Base-by-base conservation (phyloP, 139 green algal species). In the Trebouxia sp. region DNA sequence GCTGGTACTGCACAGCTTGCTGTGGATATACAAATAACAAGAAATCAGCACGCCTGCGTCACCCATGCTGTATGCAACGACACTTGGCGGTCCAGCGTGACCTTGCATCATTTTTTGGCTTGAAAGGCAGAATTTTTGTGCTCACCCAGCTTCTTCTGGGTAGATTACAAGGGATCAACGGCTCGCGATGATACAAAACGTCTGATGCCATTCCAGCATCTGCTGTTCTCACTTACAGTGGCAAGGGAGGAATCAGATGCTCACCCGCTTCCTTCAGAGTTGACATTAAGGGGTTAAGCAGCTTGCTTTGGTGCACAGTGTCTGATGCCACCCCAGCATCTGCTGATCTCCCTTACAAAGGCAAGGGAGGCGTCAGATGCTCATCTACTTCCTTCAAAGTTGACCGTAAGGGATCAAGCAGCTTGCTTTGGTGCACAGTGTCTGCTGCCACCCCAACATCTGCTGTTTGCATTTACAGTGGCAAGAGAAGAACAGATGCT, bases 371-470 rank as follows among this genome's bases (percentile, higher is more conserved):
- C n/a, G n/a, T n/a, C n/a, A n/a, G 12, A 45, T 39, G 7, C 79
- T 62, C 43, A 85, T 74, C 81, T 47, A 88, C 51, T 0, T 56
- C 28, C n/a, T 43, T 26, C 41, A 90, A 55, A 0, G 81, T 80
- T 6, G 55, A 47, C 3, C 84, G 43, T 37, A 88, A 76, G 8
- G 67, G 51, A 50, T 78, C 24, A 26, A 88, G 80, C 6, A 88
- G 76, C 39, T 86, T 76, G 0, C 74, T 22, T 20, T 86, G 74
- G 62, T 84, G 87, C 8, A 89, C 79, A 15, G 82, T 77, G 65
- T 88, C 84, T 26, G 77, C 81, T 12, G 84, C 84, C 14, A 88
- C n/a, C n/a, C n/a, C n/a, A n/a, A n/a, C n/a, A n/a, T n/a, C n/a
- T n/a, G n/a, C n/a, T n/a, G n/a, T n/a, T n/a, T n/a, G n/a, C n/a